Percentiles rank a stretch among this genome's conserved stretches.
Evolutionary conservation across 75 land plant genomes (phyloP).

Genomic region (Picea sitchensis): DNA sequence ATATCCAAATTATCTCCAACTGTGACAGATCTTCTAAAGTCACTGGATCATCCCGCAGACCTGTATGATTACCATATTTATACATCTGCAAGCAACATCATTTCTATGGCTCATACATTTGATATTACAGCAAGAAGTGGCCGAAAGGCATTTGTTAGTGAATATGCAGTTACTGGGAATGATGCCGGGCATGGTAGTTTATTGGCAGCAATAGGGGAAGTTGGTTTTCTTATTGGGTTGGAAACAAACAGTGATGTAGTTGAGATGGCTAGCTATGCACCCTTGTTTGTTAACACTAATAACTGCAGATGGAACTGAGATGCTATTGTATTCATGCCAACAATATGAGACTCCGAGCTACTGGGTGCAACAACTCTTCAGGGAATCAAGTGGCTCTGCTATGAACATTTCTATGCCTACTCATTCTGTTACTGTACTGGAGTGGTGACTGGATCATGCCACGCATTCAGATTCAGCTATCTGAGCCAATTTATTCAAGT

Average conservation of each 20-base stretch:
- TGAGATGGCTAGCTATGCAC: too few species aligned
- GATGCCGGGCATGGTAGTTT: slow-evolving; percentile 86
- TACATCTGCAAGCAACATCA: slow-evolving; percentile 56
- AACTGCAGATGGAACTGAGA: too few species aligned
- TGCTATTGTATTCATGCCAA: too few species aligned
- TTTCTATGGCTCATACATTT: slow-evolving; percentile 64
- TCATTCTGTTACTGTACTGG: too few species aligned
- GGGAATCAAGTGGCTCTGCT: too few species aligned
- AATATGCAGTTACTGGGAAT: slow-evolving; percentile 84
- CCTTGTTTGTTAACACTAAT: too few species aligned
- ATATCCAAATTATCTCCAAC: slow-evolving; percentile 78
- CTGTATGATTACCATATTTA: slow-evolving; percentile 90
- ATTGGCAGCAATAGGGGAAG: slow-evolving; percentile 81
- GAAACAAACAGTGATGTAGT: slow-evolving; percentile 19
- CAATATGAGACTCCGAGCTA: too few species aligned
- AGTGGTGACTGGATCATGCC: too few species aligned
- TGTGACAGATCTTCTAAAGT: slow-evolving; percentile 76
- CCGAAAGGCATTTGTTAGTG: slow-evolving; percentile 98
- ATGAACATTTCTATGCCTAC: too few species aligned
- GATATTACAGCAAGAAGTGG: slow-evolving; percentile 64
- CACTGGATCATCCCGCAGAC: slow-evolving; percentile 91
- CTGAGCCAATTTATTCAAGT: too few species aligned
- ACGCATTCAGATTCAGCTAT: too few species aligned
- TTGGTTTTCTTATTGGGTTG: slow-evolving; percentile 75
- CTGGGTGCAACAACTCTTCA: too few species aligned